Conservation (phyloP, 371 early-diverging fungal genomes). For the Basidiobolus meristosporus region DNA sequence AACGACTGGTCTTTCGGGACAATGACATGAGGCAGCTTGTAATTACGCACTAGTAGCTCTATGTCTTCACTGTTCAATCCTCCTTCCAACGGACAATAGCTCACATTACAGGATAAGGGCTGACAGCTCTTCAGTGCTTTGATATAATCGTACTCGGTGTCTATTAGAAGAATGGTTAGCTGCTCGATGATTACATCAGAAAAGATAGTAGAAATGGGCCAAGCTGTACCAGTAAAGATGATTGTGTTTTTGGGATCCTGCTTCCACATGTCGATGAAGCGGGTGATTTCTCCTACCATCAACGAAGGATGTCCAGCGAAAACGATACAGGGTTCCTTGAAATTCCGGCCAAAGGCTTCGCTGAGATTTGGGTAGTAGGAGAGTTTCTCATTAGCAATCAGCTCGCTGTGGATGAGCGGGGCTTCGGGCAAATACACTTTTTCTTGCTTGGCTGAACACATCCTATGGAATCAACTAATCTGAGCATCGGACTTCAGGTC, state of each 20-base stretch:
- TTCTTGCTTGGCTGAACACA: not conserved
- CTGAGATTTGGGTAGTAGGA: not conserved
- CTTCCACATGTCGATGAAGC: constrained; percentile 18
- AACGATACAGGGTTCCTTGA: constrained; percentile 33
- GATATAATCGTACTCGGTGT: no score
- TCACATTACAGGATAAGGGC: no score
- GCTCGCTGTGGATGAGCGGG: constrained; percentile 6
- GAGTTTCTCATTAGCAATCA: not conserved
- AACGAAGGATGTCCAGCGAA: constrained; percentile 34
- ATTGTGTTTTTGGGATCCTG: constrained; percentile 15
- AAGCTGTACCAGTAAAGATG: constrained; percentile 17
- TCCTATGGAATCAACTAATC: not conserved
- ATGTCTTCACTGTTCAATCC: no score
- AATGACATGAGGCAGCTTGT: no score
- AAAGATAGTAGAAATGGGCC: no score
- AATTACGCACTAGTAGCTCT: no score
- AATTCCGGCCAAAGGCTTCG: not conserved
- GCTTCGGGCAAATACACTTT: constrained; percentile 11
- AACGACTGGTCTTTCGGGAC: no score
- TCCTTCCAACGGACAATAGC: no score
- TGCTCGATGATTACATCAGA: no score
- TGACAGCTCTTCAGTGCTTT: no score
- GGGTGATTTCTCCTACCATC: constrained; percentile 15
- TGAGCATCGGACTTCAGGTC: constrained; percentile 2
- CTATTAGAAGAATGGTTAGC: no score